Percentiles rank a stretch among this genome's conserved stretches.
phyloP scores from a whole-genome alignment of 352 stramenopile genomes.

The Pythium angustatum region DNA sequence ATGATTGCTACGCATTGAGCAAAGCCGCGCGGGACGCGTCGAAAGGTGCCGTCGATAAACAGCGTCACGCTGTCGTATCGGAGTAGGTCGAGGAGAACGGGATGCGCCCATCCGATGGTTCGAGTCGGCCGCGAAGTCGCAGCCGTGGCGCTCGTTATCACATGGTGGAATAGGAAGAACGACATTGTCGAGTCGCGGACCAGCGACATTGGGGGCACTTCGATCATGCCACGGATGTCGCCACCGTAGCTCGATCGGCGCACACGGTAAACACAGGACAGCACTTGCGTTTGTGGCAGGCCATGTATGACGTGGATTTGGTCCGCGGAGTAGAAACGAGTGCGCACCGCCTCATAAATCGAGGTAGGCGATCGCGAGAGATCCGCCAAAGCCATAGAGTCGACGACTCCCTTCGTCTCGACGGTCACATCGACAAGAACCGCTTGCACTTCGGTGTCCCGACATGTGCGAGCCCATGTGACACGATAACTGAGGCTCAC shows the following conservation, averaged over 20 bases:
- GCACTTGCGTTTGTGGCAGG: conserved; percentile 7
- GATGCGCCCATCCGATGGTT: conserved; percentile 28
- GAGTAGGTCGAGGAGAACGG: conserved; percentile 22
- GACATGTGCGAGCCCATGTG: conserved; percentile 6
- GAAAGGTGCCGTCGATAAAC: conserved; percentile 35
- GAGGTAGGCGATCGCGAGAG: not conserved
- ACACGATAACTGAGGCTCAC: not conserved
- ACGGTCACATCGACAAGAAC: not conserved
- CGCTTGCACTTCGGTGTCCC: not conserved
- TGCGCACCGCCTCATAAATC: conserved; percentile 7
- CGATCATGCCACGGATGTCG: conserved; percentile 9
- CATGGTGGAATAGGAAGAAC: conserved; percentile 2
- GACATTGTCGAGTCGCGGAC: not conserved
- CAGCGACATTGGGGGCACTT: not conserved
- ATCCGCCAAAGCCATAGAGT: conserved; percentile 3
- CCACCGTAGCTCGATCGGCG: conserved; percentile 1
- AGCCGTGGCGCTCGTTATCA: not conserved
- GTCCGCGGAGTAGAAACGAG: not conserved
- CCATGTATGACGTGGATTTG: not conserved
- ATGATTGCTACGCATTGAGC: conserved; percentile 28
- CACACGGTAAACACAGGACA: conserved; percentile 3
- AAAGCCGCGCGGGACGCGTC: conserved; percentile 19
- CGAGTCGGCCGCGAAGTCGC: not conserved
- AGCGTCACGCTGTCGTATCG: conserved; percentile 24
- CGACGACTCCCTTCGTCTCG: not conserved